Conservation (phyloP, 768 basidiomycete species). For the Tulasnella calospora region DNA sequence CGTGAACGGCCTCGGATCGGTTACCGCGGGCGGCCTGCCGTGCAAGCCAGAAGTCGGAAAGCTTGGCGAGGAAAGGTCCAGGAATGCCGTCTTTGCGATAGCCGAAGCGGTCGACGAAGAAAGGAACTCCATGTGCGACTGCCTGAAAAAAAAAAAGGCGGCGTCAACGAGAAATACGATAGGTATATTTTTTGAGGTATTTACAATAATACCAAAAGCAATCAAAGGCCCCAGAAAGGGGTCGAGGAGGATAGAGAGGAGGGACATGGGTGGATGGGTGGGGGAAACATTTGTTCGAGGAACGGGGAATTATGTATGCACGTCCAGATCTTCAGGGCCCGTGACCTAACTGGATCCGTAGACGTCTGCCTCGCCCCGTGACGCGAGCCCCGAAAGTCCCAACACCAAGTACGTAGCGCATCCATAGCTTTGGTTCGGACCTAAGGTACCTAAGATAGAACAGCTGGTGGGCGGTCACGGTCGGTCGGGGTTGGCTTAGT, state of each 20-base stretch:
- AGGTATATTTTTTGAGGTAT: background rate
- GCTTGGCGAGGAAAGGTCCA: slow-evolving; percentile 67
- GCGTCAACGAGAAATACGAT: background rate
- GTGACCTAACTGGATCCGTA: slow-evolving; percentile 1
- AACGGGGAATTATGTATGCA: background rate
- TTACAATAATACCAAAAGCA: background rate
- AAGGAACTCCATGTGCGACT: slow-evolving; percentile 42
- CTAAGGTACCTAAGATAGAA: background rate
- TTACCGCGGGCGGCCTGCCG: slow-evolving; percentile 61
- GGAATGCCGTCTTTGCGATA: slow-evolving; percentile 48
- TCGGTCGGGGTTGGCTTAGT: background rate
- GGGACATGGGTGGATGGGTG: background rate
- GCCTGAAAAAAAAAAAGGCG: background rate
- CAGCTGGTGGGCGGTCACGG: background rate
- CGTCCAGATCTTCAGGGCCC: background rate
- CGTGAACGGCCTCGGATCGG: slow-evolving; percentile 68
- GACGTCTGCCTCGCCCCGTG: background rate
- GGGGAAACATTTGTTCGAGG: background rate
- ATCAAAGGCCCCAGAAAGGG: slow-evolving; percentile 4
- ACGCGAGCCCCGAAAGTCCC: background rate
- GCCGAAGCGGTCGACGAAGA: slow-evolving; percentile 46
- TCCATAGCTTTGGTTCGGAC: background rate
- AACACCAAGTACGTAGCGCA: background rate
- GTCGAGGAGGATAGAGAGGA: slow-evolving; percentile 16
- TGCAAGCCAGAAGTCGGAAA: slow-evolving; percentile 71